Percentiles rank a stretch among this genome's conserved stretches.
Evolutionary conservation across 2,329 filamentous ascomycete species (phyloP).

Genomic region (Ramularia endophylla): DNA sequence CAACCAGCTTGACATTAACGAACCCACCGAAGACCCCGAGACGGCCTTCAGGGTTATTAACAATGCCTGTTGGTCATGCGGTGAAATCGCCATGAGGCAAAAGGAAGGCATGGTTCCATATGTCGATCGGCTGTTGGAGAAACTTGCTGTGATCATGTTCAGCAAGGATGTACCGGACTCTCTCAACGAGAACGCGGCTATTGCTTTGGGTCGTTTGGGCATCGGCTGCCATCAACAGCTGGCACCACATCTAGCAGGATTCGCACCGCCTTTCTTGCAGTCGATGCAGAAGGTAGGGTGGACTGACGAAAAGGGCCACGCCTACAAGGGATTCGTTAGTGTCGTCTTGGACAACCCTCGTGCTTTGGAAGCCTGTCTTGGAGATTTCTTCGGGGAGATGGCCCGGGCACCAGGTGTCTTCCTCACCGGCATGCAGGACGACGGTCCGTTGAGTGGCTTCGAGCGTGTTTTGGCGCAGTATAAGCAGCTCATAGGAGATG

Average conservation of each 20-base stretch:
- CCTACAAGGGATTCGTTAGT: slow-evolving; percentile 83
- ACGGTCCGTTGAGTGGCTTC: slow-evolving; percentile 63
- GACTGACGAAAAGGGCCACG: slow-evolving; percentile 90
- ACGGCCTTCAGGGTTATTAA: slow-evolving; percentile 89
- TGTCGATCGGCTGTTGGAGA: slow-evolving; percentile 68
- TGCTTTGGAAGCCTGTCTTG: slow-evolving; percentile 80
- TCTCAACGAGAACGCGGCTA: slow-evolving; percentile 88
- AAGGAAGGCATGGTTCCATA: slow-evolving; percentile 68
- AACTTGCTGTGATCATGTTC: slow-evolving; percentile 74
- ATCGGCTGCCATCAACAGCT: slow-evolving; percentile 70
- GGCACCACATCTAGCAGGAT: slow-evolving; percentile 70
- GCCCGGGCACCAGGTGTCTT: slow-evolving; percentile 60
- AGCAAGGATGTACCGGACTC: slow-evolving; percentile 81
- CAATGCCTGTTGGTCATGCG: slow-evolving; percentile 95
- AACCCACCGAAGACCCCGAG: slow-evolving; percentile 72
- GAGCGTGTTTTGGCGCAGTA: slow-evolving; percentile 53
- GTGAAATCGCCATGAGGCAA: slow-evolving; percentile 82
- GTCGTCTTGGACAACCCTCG: slow-evolving; percentile 81
- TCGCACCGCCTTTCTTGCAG: slow-evolving; percentile 74
- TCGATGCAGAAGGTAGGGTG: slow-evolving; percentile 79
- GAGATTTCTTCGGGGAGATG: slow-evolving; percentile 78
- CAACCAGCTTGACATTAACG: slow-evolving; percentile 69
- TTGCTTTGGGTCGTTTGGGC: slow-evolving; percentile 83
- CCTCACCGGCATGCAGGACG: slow-evolving; percentile 54
- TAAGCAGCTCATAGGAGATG: slow-evolving; percentile 47